Conservation (phyloP, 805 yeast species). For the Maudiozyma barnettii region DNA sequence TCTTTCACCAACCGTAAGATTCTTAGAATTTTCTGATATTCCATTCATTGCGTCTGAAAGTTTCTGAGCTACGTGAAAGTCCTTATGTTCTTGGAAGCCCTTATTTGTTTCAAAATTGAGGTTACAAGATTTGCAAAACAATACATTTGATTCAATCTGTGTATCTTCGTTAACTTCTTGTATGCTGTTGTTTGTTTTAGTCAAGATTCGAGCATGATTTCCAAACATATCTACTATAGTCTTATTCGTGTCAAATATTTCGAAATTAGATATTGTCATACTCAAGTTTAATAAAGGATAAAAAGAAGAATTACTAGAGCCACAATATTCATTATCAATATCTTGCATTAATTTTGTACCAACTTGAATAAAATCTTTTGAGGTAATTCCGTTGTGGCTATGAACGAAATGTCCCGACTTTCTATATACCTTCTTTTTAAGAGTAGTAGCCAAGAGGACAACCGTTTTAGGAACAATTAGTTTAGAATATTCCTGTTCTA, state of each 20-base stretch:
- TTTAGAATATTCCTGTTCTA: slow-evolving; percentile 47
- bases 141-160: background rate
- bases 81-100: slow-evolving; percentile 38
- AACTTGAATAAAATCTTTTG: slow-evolving; percentile 22
- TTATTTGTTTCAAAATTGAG: slow-evolving; percentile 9
- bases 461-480: slow-evolving; percentile 40
- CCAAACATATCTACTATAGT: slow-evolving; percentile 29
- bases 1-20: slow-evolving; percentile 23
- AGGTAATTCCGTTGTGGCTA: slow-evolving; percentile 8
- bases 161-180: background rate
- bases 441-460: slow-evolving; percentile 31
- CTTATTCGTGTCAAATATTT: slow-evolving; percentile 30
- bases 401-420: slow-evolving; percentile 15
- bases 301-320: slow-evolving; percentile 18
- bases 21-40: slow-evolving; percentile 15
- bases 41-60: slow-evolving; percentile 39
- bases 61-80: slow-evolving; percentile 44
- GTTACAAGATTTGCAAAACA: slow-evolving; percentile 17
- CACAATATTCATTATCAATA: slow-evolving; percentile 24
- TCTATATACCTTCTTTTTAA: slow-evolving; percentile 11
- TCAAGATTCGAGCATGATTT: slow-evolving; percentile 9
- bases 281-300: slow-evolving; percentile 45
- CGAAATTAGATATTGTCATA: slow-evolving; percentile 46
- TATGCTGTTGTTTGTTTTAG: background rate
- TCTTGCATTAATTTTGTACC: slow-evolving; percentile 37